phyloP scores from a whole-genome alignment of 805 yeast genomes.

The Teunomyces kruisii region DNA sequence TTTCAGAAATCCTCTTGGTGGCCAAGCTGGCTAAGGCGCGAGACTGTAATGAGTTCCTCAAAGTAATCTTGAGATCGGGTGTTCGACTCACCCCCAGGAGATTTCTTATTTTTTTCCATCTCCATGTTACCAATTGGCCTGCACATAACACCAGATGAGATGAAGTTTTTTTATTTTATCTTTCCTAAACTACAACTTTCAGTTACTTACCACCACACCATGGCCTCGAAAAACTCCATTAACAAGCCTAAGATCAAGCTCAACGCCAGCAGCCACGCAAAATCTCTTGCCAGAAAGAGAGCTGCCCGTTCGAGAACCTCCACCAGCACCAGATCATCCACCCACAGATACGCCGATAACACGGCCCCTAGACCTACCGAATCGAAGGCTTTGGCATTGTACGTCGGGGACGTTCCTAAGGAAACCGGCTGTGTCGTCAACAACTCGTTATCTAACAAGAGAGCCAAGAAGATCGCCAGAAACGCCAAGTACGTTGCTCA shows the following conservation, averaged over 20 bases:
- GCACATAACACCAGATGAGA: slow-evolving; percentile 6
- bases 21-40: slow-evolving; percentile 54
- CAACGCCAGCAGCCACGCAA: slow-evolving; percentile 49
- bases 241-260: slow-evolving; percentile 73
- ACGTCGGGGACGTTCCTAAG: slow-evolving; percentile 34
- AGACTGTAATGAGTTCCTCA: slow-evolving; percentile 42
- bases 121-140: neutral
- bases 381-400: slow-evolving; percentile 45
- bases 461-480: slow-evolving; percentile 76
- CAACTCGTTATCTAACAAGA: slow-evolving; percentile 69
- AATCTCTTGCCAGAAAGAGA: slow-evolving; percentile 54
- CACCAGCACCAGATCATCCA: slow-evolving; percentile 48
- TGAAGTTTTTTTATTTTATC: slow-evolving; percentile 6
- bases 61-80: slow-evolving; percentile 49
- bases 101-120: slow-evolving; percentile 19
- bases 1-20: slow-evolving; percentile 35
- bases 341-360: slow-evolving; percentile 35
- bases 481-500: slow-evolving; percentile 68
- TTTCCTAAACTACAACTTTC: slow-evolving; percentile 7
- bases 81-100: slow-evolving; percentile 53
- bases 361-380: slow-evolving; percentile 34
- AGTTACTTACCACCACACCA: slow-evolving; percentile 19
- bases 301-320: slow-evolving; percentile 44
- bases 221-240: slow-evolving; percentile 82
- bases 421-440: slow-evolving; percentile 48